A percentile compares a stretch with the other conserved stretches of the same genome.
phyloP scores from a whole-genome alignment of 306 rosid genomes.

The Quercus bicolor region DNA sequence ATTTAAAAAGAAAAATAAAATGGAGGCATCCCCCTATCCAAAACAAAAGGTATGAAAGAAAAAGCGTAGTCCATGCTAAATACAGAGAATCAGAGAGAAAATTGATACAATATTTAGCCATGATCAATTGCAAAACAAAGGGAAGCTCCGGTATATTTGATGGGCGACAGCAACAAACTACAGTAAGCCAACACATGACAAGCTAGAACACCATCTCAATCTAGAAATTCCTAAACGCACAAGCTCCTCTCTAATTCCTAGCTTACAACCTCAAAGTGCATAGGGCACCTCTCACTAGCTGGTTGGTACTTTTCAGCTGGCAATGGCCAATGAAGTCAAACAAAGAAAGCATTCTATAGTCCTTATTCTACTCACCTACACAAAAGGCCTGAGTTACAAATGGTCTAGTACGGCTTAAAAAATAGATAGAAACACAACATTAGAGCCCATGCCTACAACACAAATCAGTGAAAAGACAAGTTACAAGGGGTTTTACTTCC shows the following conservation, averaged over 20 bases:
- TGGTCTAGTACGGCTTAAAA: neutral
- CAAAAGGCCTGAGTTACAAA: conserved; percentile 28
- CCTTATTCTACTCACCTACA: conserved; percentile 30
- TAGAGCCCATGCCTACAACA: conserved; percentile 22
- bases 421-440: conserved; percentile 2
- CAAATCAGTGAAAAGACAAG: conserved; percentile 13
- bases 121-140: neutral
- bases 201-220: neutral
- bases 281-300: neutral
- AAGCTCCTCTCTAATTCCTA: neutral
- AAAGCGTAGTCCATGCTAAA: neutral
- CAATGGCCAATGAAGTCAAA: conserved; percentile 3
- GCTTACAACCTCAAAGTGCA: neutral
- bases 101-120: neutral
- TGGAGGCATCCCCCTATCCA: neutral
- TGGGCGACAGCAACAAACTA: conserved; percentile 4
- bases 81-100: neutral
- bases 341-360: conserved; percentile 3
- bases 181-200: neutral
- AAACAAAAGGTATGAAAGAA: neutral
- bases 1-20: no score
- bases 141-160: neutral
- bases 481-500: conserved; percentile 43
- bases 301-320: conserved; percentile 12
- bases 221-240: neutral